A percentile compares a stretch with the other conserved stretches of the same genome.
These are phyloP conservation scores for Mycocentrospora acerina DNA, from an alignment of 2,329 filamentous ascomycete species.

Conservation along the genomic window DNA sequence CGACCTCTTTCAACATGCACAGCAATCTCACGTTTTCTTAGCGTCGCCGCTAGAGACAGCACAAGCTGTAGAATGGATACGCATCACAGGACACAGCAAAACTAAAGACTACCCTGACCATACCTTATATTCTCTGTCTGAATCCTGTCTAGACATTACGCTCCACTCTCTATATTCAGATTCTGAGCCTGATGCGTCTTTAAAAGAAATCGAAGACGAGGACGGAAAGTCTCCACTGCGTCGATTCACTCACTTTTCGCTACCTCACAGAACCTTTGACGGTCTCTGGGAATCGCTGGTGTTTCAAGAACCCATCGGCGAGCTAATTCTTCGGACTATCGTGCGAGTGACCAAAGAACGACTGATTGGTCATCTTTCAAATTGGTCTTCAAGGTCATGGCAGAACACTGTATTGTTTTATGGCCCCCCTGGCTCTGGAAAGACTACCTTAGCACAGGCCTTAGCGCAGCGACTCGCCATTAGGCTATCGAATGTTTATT, in stretches of 20 bases:
- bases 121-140: constrained; percentile 3
- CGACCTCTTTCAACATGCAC: no score
- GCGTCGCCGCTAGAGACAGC: neutral
- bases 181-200: constrained; percentile 1
- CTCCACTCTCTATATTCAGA: constrained; percentile 11
- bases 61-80: constrained; percentile 4
- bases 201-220: constrained; percentile 1
- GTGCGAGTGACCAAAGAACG: constrained; percentile 40
- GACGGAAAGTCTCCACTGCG: neutral
- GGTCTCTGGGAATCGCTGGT: constrained; percentile 35
- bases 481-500: constrained; percentile 43
- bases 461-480: constrained; percentile 56
- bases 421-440: constrained; percentile 48
- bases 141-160: constrained; percentile 11
- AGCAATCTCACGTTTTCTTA: no score
- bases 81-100: constrained; percentile 9
- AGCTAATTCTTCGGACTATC: constrained; percentile 44
- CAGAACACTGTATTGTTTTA: constrained; percentile 48
- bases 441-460: constrained; percentile 48
- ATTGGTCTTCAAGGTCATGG: constrained; percentile 46
- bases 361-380: constrained; percentile 36
- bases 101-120: constrained; percentile 2
- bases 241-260: constrained; percentile 5
- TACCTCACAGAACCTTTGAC: constrained; percentile 15
- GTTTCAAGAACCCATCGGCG: constrained; percentile 47